A percentile compares a stretch with the other conserved stretches of the same genome.
These are phyloP conservation scores for Grifola frondosa DNA, from an alignment of 1,284 basidiomycete genomes.

Conservation along the genomic window DNA sequence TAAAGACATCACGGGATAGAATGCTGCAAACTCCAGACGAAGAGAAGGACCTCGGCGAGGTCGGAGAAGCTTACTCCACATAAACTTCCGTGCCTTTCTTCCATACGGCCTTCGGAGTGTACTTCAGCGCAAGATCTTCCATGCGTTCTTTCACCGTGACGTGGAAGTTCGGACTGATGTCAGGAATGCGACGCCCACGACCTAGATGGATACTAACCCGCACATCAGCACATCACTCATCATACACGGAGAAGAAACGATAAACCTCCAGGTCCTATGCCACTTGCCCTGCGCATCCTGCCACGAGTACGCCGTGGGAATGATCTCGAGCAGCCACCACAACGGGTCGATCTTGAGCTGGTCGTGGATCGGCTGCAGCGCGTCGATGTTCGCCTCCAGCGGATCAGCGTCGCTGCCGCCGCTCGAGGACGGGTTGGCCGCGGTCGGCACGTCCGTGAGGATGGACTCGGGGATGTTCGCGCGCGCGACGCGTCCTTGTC, in stretches of 20 bases:
- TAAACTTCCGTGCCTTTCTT: conserved; percentile 46
- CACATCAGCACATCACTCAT: background rate
- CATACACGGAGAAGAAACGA: background rate
- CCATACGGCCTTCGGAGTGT: conserved; percentile 52
- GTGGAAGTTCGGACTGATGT: conserved; percentile 48
- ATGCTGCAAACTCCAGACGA: background rate
- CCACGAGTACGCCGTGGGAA: conserved; percentile 37
- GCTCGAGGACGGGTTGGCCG: too few species aligned
- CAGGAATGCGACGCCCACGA: conserved; percentile 44
- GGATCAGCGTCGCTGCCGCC: conserved; percentile 1
- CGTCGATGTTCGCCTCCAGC: conserved; percentile 26
- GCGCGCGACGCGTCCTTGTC: conserved; percentile 38
- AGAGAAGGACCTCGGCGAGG: background rate
- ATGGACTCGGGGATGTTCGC: conserved; percentile 32
- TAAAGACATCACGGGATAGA: too few species aligned
- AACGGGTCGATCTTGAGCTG: conserved; percentile 26
- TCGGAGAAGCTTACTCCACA: conserved; percentile 36
- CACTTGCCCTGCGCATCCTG: conserved; percentile 37
- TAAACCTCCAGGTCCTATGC: conserved; percentile 36
- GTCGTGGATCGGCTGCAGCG: conserved; percentile 37
- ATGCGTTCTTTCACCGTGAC: conserved; percentile 52
- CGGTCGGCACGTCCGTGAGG: too few species aligned
- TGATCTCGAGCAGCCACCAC: conserved; percentile 47
- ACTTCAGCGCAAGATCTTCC: conserved; percentile 41
- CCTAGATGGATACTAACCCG: conserved; percentile 41